Base-by-base conservation (phyloP, 1,284 basidiomycete species). In the Melampsora americana region DNA sequence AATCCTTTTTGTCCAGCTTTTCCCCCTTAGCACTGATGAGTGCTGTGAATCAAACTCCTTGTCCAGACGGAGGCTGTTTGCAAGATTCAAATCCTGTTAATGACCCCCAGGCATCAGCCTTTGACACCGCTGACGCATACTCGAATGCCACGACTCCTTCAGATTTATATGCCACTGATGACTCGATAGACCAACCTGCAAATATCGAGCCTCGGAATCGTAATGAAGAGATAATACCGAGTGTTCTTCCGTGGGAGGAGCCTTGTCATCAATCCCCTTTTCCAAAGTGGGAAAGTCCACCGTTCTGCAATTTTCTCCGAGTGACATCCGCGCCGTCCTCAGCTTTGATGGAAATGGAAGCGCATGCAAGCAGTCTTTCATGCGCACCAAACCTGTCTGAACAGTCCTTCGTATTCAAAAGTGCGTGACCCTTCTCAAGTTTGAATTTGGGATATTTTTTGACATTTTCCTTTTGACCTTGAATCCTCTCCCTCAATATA, bases 1-100 rank as follows among this genome's bases (percentile, higher is more conserved):
- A 72, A 48, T 72, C 69, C 35, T 65, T 72, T 32, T 42, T 72
- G 39, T 62, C 69, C 50, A 72, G 61, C 46, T 65, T 72, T 48
- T 72, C 69, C 1, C 69, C 69, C 65, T 39, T 65, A 26, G 39
- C 69, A 23, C 60, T 65, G 12, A 48, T 64, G 39, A 61, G 69
- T 39, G 35, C 69, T n/a, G 46, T 72, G 16, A 61, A 72, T 65
- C 65, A 72, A 50, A 23, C 61, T 32, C 64, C 69, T 30, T n/a
- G 64, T 35, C 35, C 35, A 44, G 60, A 65, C n/a, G 39, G 59
- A n/a, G 46, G 56, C n/a, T n/a, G 32, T 32, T 28, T 65, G 32
- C 26, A 39, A 64, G 69, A 72, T 46, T 64, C 48, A 50, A 32
- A 39, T 18, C 18, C 42, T 16, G 16, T 3, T 7, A 72, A 53